phyloP scores from a whole-genome alignment of 805 yeast genomes.

The Ogataea ramenticola region DNA sequence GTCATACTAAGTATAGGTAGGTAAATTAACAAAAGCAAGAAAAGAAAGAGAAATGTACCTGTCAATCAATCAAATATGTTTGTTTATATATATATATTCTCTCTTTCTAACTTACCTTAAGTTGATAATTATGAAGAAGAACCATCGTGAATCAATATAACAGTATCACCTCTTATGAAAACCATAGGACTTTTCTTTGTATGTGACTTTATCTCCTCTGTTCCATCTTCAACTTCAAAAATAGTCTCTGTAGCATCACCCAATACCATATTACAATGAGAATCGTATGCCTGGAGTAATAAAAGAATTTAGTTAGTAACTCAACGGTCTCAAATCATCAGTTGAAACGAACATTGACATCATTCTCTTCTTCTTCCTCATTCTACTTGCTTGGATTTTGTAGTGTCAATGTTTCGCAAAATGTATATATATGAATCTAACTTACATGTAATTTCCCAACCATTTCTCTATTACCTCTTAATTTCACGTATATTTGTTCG shows the following conservation, averaged over 20 bases:
- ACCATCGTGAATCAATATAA: constrained; percentile 58
- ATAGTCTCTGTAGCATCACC: constrained; percentile 89
- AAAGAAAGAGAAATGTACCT: neutral
- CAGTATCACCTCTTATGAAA: constrained; percentile 97
- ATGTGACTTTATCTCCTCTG: constrained; percentile 32
- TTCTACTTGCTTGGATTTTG: too few relatives aligned
- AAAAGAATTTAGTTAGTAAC: constrained; percentile 6
- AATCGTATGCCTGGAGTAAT: constrained; percentile 63
- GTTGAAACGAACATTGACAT: too few relatives aligned
- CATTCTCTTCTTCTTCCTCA: too few relatives aligned
- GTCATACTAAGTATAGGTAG: neutral
- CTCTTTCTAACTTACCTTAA: too few relatives aligned
- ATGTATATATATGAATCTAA: too few relatives aligned
- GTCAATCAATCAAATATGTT: constrained; percentile 9
- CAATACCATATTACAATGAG: constrained; percentile 92
- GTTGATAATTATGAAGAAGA: constrained; percentile 1
- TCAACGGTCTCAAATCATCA: too few relatives aligned
- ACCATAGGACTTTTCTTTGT: constrained; percentile 75
- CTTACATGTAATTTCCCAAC: constrained; percentile 78
- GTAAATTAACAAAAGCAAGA: too few relatives aligned
- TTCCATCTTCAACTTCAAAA: constrained; percentile 47
- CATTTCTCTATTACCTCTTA: constrained; percentile 91
- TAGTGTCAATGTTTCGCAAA: too few relatives aligned
- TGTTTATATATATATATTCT: too few relatives aligned
- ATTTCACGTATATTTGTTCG: constrained; percentile 78